Percentiles rank a stretch among this genome's conserved stretches.
These are phyloP conservation scores for Boletus tylopilopsis DNA, from an alignment of 768 basidiomycete species.

Conservation along the genomic window DNA sequence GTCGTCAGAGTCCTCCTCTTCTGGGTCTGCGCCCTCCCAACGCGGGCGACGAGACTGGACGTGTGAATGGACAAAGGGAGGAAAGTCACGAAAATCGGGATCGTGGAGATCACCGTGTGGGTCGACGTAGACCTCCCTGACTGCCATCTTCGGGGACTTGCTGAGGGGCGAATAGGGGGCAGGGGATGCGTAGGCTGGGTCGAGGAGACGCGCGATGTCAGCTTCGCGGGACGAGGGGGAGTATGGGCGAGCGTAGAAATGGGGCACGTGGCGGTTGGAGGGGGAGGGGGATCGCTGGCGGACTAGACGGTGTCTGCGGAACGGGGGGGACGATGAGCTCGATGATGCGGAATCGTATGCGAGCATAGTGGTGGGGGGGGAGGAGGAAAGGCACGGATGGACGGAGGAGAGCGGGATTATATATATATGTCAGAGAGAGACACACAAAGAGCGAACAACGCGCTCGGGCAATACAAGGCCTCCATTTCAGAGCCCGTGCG, in stretches of 20 bases:
- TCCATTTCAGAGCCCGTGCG: conserved; percentile 25
- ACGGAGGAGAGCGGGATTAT: conserved; percentile 27
- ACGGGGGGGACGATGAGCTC: conserved; percentile 14
- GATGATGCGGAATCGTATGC: conserved; percentile 16
- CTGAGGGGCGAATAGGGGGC: conserved; percentile 24
- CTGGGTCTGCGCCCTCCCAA: conserved; percentile 33
- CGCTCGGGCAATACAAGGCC: conserved; percentile 20
- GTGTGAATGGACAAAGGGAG: conserved; percentile 30
- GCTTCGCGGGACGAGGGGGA: conserved; percentile 38
- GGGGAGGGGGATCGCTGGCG: conserved; percentile 28
- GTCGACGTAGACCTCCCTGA: conserved; percentile 51
- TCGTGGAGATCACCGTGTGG: conserved; percentile 60
- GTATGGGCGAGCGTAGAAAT: conserved; percentile 23
- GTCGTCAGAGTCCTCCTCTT: conserved; percentile 30
- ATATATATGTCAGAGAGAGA: conserved; percentile 27
- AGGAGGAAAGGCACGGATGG: neutral
- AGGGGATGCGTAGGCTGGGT: conserved; percentile 53
- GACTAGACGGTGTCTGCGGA: conserved; percentile 21
- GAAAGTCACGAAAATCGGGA: conserved; percentile 66
- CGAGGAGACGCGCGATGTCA: conserved; percentile 61
- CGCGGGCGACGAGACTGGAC: conserved; percentile 25
- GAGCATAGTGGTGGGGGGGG: conserved; percentile 8
- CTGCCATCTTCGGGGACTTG: conserved; percentile 11
- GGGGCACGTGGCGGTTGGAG: conserved; percentile 1
- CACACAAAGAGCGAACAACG: conserved; percentile 29